Conservation (phyloP, 129 eudicot genomes). For the Daucus carota region DNA sequence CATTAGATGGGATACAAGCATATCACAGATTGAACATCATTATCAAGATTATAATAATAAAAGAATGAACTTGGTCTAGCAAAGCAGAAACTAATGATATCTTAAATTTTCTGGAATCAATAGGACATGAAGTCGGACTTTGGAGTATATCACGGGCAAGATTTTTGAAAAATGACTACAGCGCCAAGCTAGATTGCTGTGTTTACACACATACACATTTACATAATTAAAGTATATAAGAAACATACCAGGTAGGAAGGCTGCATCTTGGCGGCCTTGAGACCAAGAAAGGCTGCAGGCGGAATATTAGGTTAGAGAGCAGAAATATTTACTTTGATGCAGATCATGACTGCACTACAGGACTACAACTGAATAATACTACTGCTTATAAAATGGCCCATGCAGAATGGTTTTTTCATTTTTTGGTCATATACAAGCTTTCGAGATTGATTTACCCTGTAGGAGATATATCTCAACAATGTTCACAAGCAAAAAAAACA, state of each 20-base stretch:
- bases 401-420: background rate
- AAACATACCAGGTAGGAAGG: conserved; percentile 43
- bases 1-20: background rate
- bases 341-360: background rate
- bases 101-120: background rate
- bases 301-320: background rate
- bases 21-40: background rate
- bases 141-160: background rate
- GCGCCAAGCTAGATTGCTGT: no score
- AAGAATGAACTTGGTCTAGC: background rate
- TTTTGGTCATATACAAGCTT: background rate
- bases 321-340: background rate
- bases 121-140: background rate
- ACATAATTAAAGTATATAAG: background rate
- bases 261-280: conserved; percentile 36
- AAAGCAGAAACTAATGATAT: background rate
- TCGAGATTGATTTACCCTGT: background rate
- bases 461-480: no score
- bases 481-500: no score
- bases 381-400: background rate
- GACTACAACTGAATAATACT: background rate
- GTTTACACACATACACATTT: no score
- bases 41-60: background rate
- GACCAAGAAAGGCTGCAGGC: conserved; percentile 53
- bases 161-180: background rate